Base-by-base conservation (phyloP, 345 rosid genomes). In the Carallia pectinifolia region DNA sequence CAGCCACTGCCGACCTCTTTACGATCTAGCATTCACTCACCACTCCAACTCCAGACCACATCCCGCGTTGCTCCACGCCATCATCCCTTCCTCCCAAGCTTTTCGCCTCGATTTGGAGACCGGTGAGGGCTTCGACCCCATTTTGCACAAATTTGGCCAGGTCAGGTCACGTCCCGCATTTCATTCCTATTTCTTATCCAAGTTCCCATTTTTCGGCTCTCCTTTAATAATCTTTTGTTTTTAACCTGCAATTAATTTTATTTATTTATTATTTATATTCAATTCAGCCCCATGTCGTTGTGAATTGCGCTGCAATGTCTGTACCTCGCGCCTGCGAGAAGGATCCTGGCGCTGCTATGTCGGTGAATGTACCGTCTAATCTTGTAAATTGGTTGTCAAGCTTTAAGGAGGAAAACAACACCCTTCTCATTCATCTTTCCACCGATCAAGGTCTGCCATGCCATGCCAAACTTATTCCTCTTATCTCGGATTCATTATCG, bases 231-330 rank as follows among this genome's bases (percentile, higher is more conserved):
- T 23, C 23, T 23, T 23, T 23, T 23, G 23, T 23, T 23, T 23
- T 23, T 23, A 23, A 23, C 23, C 8, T 17, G 31, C 31, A 40
- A 34, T 8, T 33, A 19, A 13, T 17, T 68, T 4, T 48, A 2
- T 7, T 55, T 50, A 23, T 23, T 23, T 23, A 23, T 15, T 10
- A 48, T 31, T 36, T 64, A 61, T 34, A 71, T 66, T 75, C 55
- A 10, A 44, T 44, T 16, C 86, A 91, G 97, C 96, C 97, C 53
- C 75, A 88, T 73, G 88, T 91, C 60, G 90, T 91, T 23, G 88
- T 91, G 74, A 94, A 94, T 76, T 94, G 96, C 69, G 96, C 95
- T 53, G 98, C 98, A 13, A 70, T 91, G 30, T 91, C 97, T 1
- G 86, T 87, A 37, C 98, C 98, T 12, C 91, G 95, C 61, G 87